A percentile compares a stretch with the other conserved stretches of the same genome.
Conservation (phyloP, 352 stramenopile species). For the Globisporangium nagaii region DNA sequence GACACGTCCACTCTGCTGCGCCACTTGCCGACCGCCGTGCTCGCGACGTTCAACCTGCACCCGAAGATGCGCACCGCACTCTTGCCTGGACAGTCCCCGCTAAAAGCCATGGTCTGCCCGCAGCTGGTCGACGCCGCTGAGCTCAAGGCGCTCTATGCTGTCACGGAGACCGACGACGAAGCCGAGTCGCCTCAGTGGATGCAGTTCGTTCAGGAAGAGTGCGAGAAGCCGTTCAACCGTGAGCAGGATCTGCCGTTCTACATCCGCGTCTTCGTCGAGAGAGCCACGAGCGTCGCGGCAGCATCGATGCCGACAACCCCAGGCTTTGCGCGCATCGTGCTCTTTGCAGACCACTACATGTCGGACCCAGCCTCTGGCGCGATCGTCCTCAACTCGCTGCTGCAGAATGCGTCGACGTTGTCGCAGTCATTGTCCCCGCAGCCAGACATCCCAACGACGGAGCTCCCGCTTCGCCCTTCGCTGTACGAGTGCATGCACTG, state of each 20-base stretch:
- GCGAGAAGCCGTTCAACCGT: constrained; percentile 33
- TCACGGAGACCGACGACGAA: constrained; percentile 29
- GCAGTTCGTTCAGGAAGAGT: constrained; percentile 38
- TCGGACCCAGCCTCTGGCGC: constrained; percentile 36
- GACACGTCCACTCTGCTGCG: constrained; percentile 28
- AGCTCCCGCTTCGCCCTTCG: constrained; percentile 29
- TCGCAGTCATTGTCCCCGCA: neutral
- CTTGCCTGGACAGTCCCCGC: constrained; percentile 29
- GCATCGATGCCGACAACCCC: constrained; percentile 13
- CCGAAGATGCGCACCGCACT: constrained; percentile 41
- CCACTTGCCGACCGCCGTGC: constrained; percentile 32
- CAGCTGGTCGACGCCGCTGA: constrained; percentile 35
- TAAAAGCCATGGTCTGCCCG: constrained; percentile 48
- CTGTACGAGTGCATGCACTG: constrained; percentile 59
- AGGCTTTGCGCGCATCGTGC: constrained; percentile 34
- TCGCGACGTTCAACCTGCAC: constrained; percentile 56
- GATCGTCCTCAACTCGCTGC: constrained; percentile 41
- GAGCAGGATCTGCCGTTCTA: constrained; percentile 43
- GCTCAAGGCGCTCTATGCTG: constrained; percentile 25
- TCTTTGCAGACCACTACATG: constrained; percentile 65
- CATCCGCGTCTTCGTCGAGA: constrained; percentile 37
- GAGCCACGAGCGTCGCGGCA: constrained; percentile 7
- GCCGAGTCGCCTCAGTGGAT: constrained; percentile 35
- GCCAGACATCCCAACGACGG: neutral
- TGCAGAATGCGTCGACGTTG: constrained; percentile 24